Percentiles rank a stretch among this genome's conserved stretches.
phyloP scores from a whole-genome alignment of 768 basidiomycete genomes.

The Mycena sanguinolenta region DNA sequence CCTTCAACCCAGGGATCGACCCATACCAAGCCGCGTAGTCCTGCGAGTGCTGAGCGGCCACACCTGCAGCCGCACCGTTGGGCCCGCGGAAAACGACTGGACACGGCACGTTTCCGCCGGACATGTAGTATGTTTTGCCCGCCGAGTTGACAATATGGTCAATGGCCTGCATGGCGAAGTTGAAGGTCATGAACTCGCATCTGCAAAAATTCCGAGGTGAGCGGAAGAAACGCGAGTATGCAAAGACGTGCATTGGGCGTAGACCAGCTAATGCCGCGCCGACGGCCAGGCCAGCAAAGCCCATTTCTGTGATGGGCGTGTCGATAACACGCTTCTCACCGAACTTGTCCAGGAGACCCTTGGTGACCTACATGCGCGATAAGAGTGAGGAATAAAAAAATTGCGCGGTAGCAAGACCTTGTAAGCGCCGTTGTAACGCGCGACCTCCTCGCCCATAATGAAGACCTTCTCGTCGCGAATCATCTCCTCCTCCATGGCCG shows the following conservation, averaged over 20 bases:
- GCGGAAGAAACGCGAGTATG: constrained; percentile 28
- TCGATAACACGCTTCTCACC: constrained; percentile 99
- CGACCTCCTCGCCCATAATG: constrained; percentile 97
- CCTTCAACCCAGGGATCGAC: constrained; percentile 94
- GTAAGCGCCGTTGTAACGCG: constrained; percentile 98
- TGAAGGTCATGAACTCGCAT: constrained; percentile 99
- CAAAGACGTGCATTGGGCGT: constrained; percentile 80
- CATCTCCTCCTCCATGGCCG: constrained; percentile 99
- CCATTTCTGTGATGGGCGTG: constrained; percentile 98
- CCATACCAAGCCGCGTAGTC: constrained; percentile 98
- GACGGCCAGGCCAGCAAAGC: constrained; percentile 96
- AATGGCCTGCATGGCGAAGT: constrained; percentile 99
- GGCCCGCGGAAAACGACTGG: constrained; percentile 99
- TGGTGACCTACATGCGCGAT: constrained; percentile 79
- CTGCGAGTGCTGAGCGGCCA: constrained; percentile 97
- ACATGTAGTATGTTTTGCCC: constrained; percentile 99
- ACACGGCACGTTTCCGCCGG: constrained; percentile 97
- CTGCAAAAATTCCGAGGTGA: constrained; percentile 53
- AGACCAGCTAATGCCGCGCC: constrained; percentile 96
- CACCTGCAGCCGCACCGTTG: constrained; percentile 98
- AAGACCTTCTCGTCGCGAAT: constrained; percentile 94
- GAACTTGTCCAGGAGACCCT: constrained; percentile 98
- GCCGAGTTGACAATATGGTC: constrained; percentile 99
- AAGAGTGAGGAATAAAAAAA: background rate
- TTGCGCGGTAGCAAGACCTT: constrained; percentile 64